Conservation (phyloP, 2,329 filamentous ascomycete species). For the Niveomyces coronatus region DNA sequence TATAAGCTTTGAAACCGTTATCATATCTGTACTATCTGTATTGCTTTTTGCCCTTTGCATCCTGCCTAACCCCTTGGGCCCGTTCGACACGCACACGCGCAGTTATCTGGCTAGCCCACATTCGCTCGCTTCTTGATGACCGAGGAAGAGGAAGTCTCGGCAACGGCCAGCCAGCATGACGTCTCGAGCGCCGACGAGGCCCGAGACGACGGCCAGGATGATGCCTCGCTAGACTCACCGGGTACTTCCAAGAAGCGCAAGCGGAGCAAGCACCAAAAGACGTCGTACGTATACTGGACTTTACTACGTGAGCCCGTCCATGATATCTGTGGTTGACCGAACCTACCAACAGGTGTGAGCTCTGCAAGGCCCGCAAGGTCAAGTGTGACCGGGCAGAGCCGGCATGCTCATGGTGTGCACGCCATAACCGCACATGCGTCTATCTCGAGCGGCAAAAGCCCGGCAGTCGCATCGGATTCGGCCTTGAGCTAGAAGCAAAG, state of each 20-base stretch:
- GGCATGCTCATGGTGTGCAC: constrained; percentile 60
- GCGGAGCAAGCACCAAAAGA: constrained; percentile 31
- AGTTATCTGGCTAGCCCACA: not conserved
- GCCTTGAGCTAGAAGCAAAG: constrained; percentile 47
- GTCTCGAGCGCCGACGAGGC: constrained; percentile 28
- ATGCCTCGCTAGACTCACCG: constrained; percentile 16
- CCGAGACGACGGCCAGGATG: constrained; percentile 18
- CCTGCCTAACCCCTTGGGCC: constrained; percentile 1
- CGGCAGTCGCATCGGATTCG: constrained; percentile 51
- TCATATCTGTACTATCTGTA: no score
- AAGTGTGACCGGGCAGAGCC: constrained; percentile 44
- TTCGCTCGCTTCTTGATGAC: constrained; percentile 12
- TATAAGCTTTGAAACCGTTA: no score
- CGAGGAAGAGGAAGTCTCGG: constrained; percentile 8
- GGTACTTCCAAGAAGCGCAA: constrained; percentile 26
- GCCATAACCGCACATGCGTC: constrained; percentile 55
- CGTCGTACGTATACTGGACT: constrained; percentile 31
- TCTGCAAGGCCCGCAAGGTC: constrained; percentile 35
- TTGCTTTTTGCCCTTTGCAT: not conserved
- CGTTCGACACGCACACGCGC: constrained; percentile 5
- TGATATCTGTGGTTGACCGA: constrained; percentile 2
- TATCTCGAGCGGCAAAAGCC: constrained; percentile 64
- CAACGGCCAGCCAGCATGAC: constrained; percentile 11
- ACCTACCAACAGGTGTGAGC: constrained; percentile 25
- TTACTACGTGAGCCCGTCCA: not conserved